phyloP scores from a whole-genome alignment of 257 asterid genomes.

The Scutellaria barbata region DNA sequence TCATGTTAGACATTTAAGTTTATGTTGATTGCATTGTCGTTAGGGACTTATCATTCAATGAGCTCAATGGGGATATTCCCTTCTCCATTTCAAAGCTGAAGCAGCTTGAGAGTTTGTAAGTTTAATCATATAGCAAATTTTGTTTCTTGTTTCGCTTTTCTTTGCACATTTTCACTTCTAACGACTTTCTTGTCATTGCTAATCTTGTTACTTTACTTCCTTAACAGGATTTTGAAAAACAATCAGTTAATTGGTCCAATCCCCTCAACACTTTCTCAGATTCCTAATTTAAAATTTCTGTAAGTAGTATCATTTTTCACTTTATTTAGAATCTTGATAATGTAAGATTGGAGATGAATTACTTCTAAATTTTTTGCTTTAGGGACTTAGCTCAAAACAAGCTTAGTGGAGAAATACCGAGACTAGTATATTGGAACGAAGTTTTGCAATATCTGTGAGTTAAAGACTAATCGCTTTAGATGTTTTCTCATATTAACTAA shows the following conservation, averaged over 20 bases:
- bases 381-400: slow-evolving; percentile 95
- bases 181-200: background rate
- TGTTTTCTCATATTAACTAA: background rate
- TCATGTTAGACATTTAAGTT: background rate
- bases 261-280: slow-evolving; percentile 96
- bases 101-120: slow-evolving; percentile 81
- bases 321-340: background rate
- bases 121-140: background rate
- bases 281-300: slow-evolving; percentile 89
- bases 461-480: background rate
- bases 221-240: slow-evolving; percentile 67
- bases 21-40: background rate
- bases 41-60: slow-evolving; percentile 94
- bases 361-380: slow-evolving; percentile 13
- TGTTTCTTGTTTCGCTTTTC: background rate
- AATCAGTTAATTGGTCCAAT: slow-evolving; percentile 90
- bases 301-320: slow-evolving; percentile 46
- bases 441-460: slow-evolving; percentile 92
- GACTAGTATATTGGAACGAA: slow-evolving; percentile 95
- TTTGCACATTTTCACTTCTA: too few species aligned
- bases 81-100: slow-evolving; percentile 91
- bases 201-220: background rate
- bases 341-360: background rate
- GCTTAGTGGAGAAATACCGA: slow-evolving; percentile 93
- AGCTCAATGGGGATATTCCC: slow-evolving; percentile 90